Evolutionary conservation across 805 yeast species (phyloP), one percentile per base, ranked within the genome.

Genomic region (Wickerhamomyces ciferrii): DNA sequence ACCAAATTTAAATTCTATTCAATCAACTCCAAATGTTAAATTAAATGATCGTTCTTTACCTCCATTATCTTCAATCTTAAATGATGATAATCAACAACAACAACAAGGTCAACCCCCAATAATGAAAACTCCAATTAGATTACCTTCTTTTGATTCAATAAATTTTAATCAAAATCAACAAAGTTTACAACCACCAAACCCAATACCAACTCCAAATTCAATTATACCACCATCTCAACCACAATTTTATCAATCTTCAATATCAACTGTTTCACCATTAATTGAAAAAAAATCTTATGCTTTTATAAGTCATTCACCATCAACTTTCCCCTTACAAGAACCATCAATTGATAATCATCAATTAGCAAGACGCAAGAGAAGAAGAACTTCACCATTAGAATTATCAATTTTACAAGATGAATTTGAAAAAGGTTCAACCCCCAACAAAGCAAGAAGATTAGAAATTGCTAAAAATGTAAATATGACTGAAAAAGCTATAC

Each of bases 401-500:
- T 75, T 92, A 53, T 74, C 84, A 23, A 81, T 94, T 44, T 75
- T 94, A 49, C 94, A 90, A 65, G 67, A 74, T 34, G 96, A 90
- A 68, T 94, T 92, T 59, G 75, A 75, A 43, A 61, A 69, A 42
- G 90, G 96, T 49, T 72, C 81, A 39, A 88, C 96, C 43, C 99
- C 99, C 41, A 84, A 85, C 61, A 84, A 83, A 62, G 68, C 75
- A 40, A 75, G 84, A 60, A 79, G 98, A 55, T 72, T 79, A 39
- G 86, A 83, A 53, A 87, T 94, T 53, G 96, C 98, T 5, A 65
- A 70, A 27, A 78, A 73, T 53, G 95, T 94, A 37, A 83, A 82
- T 54, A 94, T 94, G 98, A 81, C 92, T n/a, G 97, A 91, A 65
- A 89, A 91, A 65, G 96, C 97, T 2, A 96, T 94, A 32, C 99